Percentiles rank a stretch among this genome's conserved stretches.
Evolutionary conservation across 805 yeast genomes (phyloP).

Genomic region (Wickerhamia fluorescens): DNA sequence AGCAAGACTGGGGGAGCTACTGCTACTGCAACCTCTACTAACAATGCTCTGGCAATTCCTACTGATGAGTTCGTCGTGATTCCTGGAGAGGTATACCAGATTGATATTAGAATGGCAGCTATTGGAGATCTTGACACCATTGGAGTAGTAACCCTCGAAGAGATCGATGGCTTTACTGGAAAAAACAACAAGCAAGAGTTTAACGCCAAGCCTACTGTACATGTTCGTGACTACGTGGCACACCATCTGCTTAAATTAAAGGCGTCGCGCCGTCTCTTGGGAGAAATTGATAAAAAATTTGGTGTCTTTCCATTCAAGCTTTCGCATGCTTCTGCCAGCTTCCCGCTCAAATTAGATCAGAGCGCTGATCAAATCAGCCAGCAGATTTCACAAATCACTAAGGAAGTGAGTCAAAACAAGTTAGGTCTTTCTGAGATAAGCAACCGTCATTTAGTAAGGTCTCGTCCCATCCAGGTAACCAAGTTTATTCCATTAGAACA

Average conservation of each 20-base stretch:
- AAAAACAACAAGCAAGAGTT: conserved; percentile 49
- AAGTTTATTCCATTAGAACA: conserved; percentile 66
- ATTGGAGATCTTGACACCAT: conserved; percentile 44
- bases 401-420: conserved; percentile 55
- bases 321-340: conserved; percentile 55
- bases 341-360: conserved; percentile 46
- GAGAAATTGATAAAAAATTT: conserved; percentile 60
- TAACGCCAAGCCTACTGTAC: conserved; percentile 62
- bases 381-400: conserved; percentile 39
- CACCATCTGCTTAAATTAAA: conserved; percentile 69
- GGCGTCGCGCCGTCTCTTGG: conserved; percentile 63
- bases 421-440: conserved; percentile 75
- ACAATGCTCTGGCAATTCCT: conserved; percentile 54
- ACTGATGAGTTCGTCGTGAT: conserved; percentile 62
- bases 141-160: conserved; percentile 65
- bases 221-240: conserved; percentile 81
- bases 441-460: conserved; percentile 71
- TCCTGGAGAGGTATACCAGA: conserved; percentile 80
- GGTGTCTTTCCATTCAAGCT: conserved; percentile 93
- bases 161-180: conserved; percentile 58
- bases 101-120: conserved; percentile 80
- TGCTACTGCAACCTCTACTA: conserved; percentile 10
- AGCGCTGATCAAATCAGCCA: conserved; percentile 16
- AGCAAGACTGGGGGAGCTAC: conserved; percentile 4
- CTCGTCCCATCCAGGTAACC: conserved; percentile 66